A percentile compares a stretch with the other conserved stretches of the same genome.
Conservation (phyloP, 2,329 filamentous ascomycete genomes). For the Paecilomyces dactylethromorphus region DNA sequence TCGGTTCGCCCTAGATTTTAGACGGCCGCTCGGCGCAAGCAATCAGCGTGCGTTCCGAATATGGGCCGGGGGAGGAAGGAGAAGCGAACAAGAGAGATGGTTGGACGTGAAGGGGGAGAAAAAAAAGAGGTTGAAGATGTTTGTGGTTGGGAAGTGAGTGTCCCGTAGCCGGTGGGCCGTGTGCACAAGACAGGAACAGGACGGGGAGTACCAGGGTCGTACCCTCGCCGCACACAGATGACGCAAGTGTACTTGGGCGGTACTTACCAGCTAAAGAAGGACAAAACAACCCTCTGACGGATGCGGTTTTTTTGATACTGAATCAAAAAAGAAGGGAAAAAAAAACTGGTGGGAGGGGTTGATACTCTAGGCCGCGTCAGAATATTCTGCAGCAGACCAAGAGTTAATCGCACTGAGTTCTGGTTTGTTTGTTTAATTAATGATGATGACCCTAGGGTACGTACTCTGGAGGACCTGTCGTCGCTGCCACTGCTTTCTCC, state of each 20-base stretch:
- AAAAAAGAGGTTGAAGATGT: constrained; percentile 5
- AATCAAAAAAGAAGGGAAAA: too few relatives aligned
- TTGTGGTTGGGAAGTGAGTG: background rate
- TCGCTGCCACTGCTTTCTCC: background rate
- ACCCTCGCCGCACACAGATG: constrained; percentile 13
- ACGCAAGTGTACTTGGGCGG: constrained; percentile 13
- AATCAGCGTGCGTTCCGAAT: constrained; percentile 15
- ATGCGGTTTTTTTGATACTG: too few relatives aligned
- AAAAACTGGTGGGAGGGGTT: too few relatives aligned
- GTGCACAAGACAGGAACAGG: constrained; percentile 12
- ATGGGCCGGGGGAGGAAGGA: constrained; percentile 11
- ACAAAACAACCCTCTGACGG: too few relatives aligned
- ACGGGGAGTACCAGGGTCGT: constrained; percentile 8
- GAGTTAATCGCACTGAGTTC: too few relatives aligned
- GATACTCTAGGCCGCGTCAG: too few relatives aligned
- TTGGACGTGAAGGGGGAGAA: constrained; percentile 17
- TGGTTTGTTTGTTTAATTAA: too few relatives aligned
- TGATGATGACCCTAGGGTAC: too few relatives aligned
- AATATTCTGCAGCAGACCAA: too few relatives aligned
- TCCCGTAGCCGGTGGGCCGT: constrained; percentile 3
- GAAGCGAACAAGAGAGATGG: constrained; percentile 10
- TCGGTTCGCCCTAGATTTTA: constrained; percentile 5
- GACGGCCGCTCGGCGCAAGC: constrained; percentile 12
- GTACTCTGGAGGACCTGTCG: background rate
- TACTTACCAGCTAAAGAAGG: constrained; percentile 3